Base-by-base conservation (phyloP, 805 yeast species). In the Sugiyamaella mastotermitis region DNA sequence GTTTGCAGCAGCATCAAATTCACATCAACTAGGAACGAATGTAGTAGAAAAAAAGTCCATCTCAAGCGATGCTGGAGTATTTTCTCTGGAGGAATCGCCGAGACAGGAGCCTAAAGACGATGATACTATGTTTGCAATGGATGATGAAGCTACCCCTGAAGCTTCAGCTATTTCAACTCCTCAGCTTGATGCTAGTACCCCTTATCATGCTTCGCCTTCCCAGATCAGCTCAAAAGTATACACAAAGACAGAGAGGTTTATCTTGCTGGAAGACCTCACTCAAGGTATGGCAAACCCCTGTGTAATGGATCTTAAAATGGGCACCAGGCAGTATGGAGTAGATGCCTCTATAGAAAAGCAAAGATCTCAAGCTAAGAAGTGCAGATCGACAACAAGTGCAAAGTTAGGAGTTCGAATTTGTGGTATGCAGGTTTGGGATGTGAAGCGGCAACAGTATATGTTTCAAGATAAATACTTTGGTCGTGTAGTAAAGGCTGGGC, bases 271-370 rank as follows among this genome's bases (percentile, higher is more conserved):
- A 56, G 99, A 92, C 62, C 64, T 92, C 34, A 92, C 97, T 0
- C 72, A 79, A 38, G 84, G 85, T 17, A 77, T 90, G 78, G 66
- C 62, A 21, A 74, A 73, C 47, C 97, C 98, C 0, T 88, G 96
- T 56, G 97, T 90, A 0, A 64, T 92, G 35, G 99, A 92, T 61
- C 67, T 92, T 51, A 92, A 92, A 57, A 92, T 92, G 97, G 99
- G 99, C 0, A 90, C 99, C 0, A 71, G 99, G 42, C 99, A 92
- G 61, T 92, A 92, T 53, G 98, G 99, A 7, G 81, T 90, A n/a
- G 95, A 87, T 47, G 97, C 97, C 0, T 69, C 71, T 4, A 58
- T 62, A 10, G 63, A 76, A 34, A 92, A 92, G 60, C 81, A 78
- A 53, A 56, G 64, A 33, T 84, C 95, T 1, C 98, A 92, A 62